Base-by-base conservation (phyloP, 441 rosid species). In the Theobroma grandiflorum region DNA sequence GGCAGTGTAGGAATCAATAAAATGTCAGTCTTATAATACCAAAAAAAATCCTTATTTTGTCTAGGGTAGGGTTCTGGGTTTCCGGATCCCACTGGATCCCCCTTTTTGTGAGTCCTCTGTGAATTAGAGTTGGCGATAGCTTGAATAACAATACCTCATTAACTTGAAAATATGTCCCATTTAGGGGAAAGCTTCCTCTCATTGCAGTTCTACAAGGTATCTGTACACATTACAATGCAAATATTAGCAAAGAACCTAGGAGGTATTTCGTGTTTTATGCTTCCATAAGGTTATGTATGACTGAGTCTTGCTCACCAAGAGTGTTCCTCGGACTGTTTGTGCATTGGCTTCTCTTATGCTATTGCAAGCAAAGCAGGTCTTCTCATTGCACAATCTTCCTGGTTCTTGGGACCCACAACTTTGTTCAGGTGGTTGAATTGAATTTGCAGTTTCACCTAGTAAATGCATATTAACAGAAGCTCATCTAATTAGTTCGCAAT, bases 181-280 rank as follows among this genome's bases (percentile, higher is more conserved):
- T 97, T 35, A 97, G 89, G 10, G 99, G 99, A 82, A 97, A 97
- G 73, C 97, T 92, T 90, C 99, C 99, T 88, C 94, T 88, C 98
- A 88, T 95, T 62, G 98, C 99, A 81, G 98, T 95, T 89, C 99
- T 83, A 83, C 98, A 92, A 70, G 99, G 99, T 87, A 97, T 91
- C 99, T 97, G 94, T 80, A 70, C 78, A 81, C 43, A 61, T 75
- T 43, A 33, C 3, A 45, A 69, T 81, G 75, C 71, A 53, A 69
- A 74, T 59, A 76, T 86, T 63, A 83, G 84, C 80, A 66, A 74
- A 80, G 40, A 40, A 83, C 66, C 31, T 40, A 72, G 80, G 72
- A 58, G 49, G 38, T 80, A 52, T 37, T 79, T 53, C n/a, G 74
- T 53, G 63, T 72, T 38, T 43, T 75, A 35, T 73, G 62, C 73